Evolutionary conservation across 2,329 filamentous ascomycete genomes (phyloP), one percentile per base, ranked within the genome.

Genomic region (Alternaria brassicae): DNA sequence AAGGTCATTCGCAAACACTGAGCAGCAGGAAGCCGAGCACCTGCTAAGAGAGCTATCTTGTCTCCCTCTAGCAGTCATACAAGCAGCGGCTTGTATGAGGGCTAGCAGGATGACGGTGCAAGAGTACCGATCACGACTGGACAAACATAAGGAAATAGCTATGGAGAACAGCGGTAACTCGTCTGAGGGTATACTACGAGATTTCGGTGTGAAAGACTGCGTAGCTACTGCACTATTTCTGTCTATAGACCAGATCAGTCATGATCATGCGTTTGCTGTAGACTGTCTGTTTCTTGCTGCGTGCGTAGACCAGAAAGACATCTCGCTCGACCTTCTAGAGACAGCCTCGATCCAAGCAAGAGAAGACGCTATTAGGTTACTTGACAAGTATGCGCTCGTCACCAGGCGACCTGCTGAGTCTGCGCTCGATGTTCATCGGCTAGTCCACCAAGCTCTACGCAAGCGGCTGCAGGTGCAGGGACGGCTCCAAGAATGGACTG

Each of bases 201-300:
- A 50, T 7, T 52, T 30, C 28, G 55, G 2, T 71, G 73, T 25
- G 78, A 80, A 74, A 40, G 75, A 78, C 21, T 70, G 79, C 0
- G 67, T 82, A 2, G 77, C 76, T 5, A 73, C 71, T 28, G 80
- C 81, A 0, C 80, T 74, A 68, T 61, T 79, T 1, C 70, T 82
- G 15, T 81, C 81, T 0, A 80, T 83, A 32, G 65, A 79, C 15
- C 71, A 67, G 30, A 51, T 69, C 40, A 45, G 45, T 4, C 7
- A 19, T 25, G 21, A 77, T 0, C 61, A 79, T 44, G 4, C 49
- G 2, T 32, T 64, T 4, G 80, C 80, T 1, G 77, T 75, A 34
- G 55, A 75, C 0, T 56, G 80, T 36, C 68, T 84, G 0, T 74
- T 69, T 0, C 79, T 81, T 48, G 73, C 80, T 15, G 77, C 77